Conservation (phyloP, 495 filamentous ascomycete genomes). For the Glonium stellatum region DNA sequence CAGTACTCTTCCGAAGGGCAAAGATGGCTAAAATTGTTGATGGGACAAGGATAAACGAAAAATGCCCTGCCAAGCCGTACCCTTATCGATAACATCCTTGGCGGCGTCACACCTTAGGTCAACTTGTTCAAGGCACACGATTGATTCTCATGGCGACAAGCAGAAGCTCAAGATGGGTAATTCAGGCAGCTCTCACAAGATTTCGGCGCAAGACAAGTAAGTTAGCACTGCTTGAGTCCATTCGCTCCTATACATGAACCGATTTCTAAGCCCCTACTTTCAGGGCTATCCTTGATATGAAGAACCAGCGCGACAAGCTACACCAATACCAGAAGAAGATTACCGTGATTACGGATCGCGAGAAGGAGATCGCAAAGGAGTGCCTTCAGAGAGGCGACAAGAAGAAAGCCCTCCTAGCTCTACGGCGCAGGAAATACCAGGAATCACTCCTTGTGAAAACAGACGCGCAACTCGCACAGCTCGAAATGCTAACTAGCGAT, state of each 20-base stretch:
- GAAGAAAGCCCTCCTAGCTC: slow-evolving; percentile 72
- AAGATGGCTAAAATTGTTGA: neutral
- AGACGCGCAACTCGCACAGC: slow-evolving; percentile 78
- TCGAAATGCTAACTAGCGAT: slow-evolving; percentile 74
- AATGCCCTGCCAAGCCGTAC: neutral
- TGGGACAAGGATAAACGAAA: neutral
- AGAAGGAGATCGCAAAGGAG: slow-evolving; percentile 75
- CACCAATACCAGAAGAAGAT: slow-evolving; percentile 91
- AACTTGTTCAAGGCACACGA: neutral
- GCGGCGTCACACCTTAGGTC: slow-evolving; percentile 13
- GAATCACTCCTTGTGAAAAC: slow-evolving; percentile 84
- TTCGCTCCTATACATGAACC: neutral
- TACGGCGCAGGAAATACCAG: slow-evolving; percentile 95
- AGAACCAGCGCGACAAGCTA: slow-evolving; percentile 93
- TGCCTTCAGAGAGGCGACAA: slow-evolving; percentile 71
- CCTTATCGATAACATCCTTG: slow-evolving; percentile 18
- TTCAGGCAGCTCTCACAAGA: slow-evolving; percentile 56
- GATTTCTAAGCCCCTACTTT: neutral
- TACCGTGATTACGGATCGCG: slow-evolving; percentile 69
- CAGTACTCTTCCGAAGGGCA: no score
- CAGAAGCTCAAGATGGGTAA: slow-evolving; percentile 54
- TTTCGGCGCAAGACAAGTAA: slow-evolving; percentile 66
- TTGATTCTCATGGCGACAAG: slow-evolving; percentile 16
- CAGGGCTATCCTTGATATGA: slow-evolving; percentile 93
- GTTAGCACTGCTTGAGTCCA: slow-evolving; percentile 8